Conservation (phyloP, 306 rosid genomes). For the Acacia confusa region DNA sequence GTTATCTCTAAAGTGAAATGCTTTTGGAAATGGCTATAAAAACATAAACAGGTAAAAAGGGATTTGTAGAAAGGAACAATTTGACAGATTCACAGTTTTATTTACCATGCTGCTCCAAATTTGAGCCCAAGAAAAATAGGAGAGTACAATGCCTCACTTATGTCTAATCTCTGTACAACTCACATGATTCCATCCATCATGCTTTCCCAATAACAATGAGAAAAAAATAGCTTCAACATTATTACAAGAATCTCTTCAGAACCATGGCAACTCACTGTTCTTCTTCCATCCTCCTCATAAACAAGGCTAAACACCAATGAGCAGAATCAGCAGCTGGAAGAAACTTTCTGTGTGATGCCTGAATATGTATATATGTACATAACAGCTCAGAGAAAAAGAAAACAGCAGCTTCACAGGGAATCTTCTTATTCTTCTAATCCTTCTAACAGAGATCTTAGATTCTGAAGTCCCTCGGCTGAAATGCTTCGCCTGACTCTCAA, state of each 20-base stretch:
- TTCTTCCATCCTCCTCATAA: conserved; percentile 28
- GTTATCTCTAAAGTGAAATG: too few relatives aligned
- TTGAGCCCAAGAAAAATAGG: background rate
- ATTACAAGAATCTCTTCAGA: conserved; percentile 5
- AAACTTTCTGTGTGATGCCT: conserved; percentile 23
- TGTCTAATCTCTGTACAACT: conserved; percentile 27
- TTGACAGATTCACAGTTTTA: conserved; percentile 12
- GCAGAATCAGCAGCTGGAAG: conserved; percentile 4
- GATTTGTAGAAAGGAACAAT: background rate
- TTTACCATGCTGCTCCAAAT: background rate
- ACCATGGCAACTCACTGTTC: conserved; percentile 6
- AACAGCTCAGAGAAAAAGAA: background rate
- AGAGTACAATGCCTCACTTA: conserved; percentile 33
- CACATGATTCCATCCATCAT: conserved; percentile 13
- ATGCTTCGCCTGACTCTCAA: conserved; percentile 58
- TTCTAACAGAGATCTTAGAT: conserved; percentile 49
- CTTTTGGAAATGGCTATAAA: too few relatives aligned
- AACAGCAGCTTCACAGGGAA: conserved; percentile 8
- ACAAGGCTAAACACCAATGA: conserved; percentile 1
- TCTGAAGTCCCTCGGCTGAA: conserved; percentile 67
- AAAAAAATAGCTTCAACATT: background rate
- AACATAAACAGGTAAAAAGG: too few relatives aligned
- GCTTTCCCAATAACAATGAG: conserved; percentile 2
- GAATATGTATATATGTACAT: conserved; percentile 2
- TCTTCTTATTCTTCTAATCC: conserved; percentile 33